Conservation (phyloP, 257 asterid genomes). For the Capsicum rhomboideum region DNA sequence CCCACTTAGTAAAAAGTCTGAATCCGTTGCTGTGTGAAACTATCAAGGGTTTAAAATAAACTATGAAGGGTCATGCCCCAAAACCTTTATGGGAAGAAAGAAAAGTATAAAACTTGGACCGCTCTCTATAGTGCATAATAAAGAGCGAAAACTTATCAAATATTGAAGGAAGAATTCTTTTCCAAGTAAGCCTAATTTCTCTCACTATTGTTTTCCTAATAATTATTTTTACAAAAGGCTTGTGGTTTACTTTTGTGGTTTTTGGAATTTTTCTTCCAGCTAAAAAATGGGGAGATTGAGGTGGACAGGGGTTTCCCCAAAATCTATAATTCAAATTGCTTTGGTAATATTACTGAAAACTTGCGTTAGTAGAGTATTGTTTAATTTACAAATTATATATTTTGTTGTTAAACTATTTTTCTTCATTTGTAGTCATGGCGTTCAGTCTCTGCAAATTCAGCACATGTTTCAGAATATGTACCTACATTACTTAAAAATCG, state of each 20-base stretch:
- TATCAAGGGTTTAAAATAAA: too few species aligned
- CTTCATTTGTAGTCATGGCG: constrained; percentile 18
- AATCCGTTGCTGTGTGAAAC: too few species aligned
- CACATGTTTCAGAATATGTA: constrained; percentile 24
- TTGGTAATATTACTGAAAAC: constrained; percentile 27
- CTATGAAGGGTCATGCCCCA: too few species aligned
- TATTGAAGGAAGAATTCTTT: neutral
- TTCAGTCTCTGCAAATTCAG: constrained; percentile 19
- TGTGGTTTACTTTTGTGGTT: neutral
- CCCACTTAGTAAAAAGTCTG: too few species aligned
- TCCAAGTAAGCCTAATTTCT: neutral
- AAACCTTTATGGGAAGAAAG: too few species aligned
- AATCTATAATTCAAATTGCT: constrained; percentile 23
- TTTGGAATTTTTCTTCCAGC: neutral
- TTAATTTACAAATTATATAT: neutral
- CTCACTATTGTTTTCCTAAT: neutral
- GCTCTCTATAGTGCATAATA: too few species aligned
- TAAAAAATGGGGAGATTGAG: constrained; percentile 26
- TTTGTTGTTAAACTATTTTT: neutral
- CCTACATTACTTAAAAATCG: constrained; percentile 26
- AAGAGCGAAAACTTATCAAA: too few species aligned
- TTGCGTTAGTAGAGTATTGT: neutral
- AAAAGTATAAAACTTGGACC: too few species aligned
- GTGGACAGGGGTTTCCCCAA: constrained; percentile 26
- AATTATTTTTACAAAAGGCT: neutral